Base-by-base conservation (phyloP, 768 basidiomycete species). In the Cyclocybe cylindracea region DNA sequence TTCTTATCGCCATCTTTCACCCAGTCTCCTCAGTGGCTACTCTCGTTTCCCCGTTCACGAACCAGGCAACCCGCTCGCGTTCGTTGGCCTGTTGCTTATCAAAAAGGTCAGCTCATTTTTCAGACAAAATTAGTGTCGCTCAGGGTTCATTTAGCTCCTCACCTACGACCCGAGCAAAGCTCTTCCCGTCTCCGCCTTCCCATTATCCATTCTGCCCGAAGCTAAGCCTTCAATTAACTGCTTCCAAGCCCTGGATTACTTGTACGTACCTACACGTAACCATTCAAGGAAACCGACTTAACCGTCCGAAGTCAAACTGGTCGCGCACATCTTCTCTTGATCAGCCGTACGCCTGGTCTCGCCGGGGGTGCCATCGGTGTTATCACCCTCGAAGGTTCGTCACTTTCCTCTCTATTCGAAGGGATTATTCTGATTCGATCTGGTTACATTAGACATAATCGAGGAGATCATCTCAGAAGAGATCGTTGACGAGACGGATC, bases 391-490 rank as follows among this genome's bases (percentile, higher is more conserved):
- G 91, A 92, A 79, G 89, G 87, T 85, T 51, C 29, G 70, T 61
- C 48, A 32, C 31, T 44, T 11, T 29, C 1, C 24, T 24, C 24
- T 24, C 24, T 24, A 24, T 24, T 24, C 24, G 4, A 24, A 24
- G 24, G 24, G 24, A 24, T 19, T 35, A 9, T 37, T 33, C 7
- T 44, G 16, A 43, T 7, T 11, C 14, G 14, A 56, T 53, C 14
- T 13, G 43, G 31, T 47, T 13, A 16, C 10, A 16, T 34, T 47
- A 87, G 89, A 91, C 63, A 82, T 91, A 57, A 90, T 91, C 51
- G 89, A 91, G 80, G 94, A 96, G 78, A 97, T 98, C 55, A 91
- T 98, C 14, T 87, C 89, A 0, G 94, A 97, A 70, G 95, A 97
- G 66, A 96, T 97, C 48, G 89, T 96, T 31, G 94, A 96, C 61